phyloP scores from a whole-genome alignment of 1,139 yeast genomes.

The Zhuliangozyma parablackwelliae region DNA sequence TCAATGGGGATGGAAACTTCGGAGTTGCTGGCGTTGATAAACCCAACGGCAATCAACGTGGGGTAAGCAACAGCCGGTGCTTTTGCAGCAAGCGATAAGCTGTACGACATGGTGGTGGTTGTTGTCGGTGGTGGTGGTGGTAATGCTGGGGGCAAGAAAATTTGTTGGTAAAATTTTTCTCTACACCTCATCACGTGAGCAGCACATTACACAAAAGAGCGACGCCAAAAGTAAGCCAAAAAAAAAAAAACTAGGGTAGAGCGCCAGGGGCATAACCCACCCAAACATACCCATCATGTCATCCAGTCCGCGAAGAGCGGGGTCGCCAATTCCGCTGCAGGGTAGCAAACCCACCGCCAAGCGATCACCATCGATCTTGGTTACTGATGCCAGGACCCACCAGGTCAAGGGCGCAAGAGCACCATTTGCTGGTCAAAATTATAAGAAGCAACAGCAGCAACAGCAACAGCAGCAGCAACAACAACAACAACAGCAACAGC shows the following conservation, averaged over 20 bases:
- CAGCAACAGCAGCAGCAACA: constrained; percentile 13
- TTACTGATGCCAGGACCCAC: constrained; percentile 76
- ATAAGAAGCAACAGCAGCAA: constrained; percentile 34
- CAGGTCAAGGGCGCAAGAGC: constrained; percentile 60
- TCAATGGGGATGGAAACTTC: constrained; percentile 51
- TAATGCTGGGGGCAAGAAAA: background rate
- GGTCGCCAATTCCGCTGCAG: constrained; percentile 4
- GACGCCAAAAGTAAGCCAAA: too few species aligned
- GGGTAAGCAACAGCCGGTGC: constrained; percentile 80
- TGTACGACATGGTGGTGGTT: constrained; percentile 19
- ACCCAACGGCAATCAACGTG: constrained; percentile 72
- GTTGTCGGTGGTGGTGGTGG: background rate
- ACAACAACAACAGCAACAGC: constrained; percentile 13
- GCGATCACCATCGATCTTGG: constrained; percentile 88
- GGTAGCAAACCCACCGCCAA: constrained; percentile 62
- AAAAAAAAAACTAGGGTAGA: background rate
- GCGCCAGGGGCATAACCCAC: background rate
- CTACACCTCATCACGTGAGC: too few species aligned
- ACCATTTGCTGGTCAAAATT: constrained; percentile 74
- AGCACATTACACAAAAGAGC: background rate
- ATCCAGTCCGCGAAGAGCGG: constrained; percentile 2
- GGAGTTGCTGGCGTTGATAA: constrained; percentile 53
- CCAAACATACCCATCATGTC: constrained; percentile 1
- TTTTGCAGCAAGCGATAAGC: constrained; percentile 74
- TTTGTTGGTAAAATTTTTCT: constrained; percentile 1